phyloP scores from a whole-genome alignment of 257 asterid genomes.

The Nicotiana knightiana region DNA sequence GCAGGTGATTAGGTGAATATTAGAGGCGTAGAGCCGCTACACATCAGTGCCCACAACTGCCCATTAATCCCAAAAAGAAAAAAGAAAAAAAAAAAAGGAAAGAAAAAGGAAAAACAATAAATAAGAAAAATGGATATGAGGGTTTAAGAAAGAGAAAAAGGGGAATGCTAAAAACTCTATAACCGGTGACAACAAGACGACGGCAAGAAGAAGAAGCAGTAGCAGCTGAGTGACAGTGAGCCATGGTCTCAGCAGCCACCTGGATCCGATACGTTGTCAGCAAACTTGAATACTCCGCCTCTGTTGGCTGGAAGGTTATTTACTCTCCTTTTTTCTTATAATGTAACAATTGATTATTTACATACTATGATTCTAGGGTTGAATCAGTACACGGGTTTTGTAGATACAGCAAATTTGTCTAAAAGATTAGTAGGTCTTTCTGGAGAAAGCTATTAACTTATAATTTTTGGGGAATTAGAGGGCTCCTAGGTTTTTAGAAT shows the following conservation, averaged over 20 bases:
- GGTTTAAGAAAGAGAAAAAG: conserved; percentile 16
- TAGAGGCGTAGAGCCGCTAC: background rate
- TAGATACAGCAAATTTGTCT: background rate
- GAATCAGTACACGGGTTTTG: background rate
- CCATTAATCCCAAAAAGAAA: background rate
- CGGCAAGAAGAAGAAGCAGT: background rate
- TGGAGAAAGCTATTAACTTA: background rate
- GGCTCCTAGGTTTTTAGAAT: background rate
- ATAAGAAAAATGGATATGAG: conserved; percentile 1
- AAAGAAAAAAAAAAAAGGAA: background rate
- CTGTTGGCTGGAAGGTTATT: conserved; percentile 46
- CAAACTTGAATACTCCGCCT: conserved; percentile 49
- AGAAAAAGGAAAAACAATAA: background rate
- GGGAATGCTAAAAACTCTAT: background rate
- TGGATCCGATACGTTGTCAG: conserved; percentile 52
- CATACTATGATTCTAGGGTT: background rate
- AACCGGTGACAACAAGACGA: background rate
- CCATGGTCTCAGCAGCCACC: conserved; percentile 61
- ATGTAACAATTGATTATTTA: background rate
- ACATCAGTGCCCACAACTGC: too few species aligned
- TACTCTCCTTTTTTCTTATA: background rate
- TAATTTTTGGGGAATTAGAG: background rate
- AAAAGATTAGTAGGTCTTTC: background rate
- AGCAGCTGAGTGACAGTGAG: background rate
- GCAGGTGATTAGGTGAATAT: background rate